A percentile compares a stretch with the other conserved stretches of the same genome.
These are phyloP conservation scores for Mycoemilia scoparia DNA, from an alignment of 192 early-diverging fungal species.

Conservation along the genomic window DNA sequence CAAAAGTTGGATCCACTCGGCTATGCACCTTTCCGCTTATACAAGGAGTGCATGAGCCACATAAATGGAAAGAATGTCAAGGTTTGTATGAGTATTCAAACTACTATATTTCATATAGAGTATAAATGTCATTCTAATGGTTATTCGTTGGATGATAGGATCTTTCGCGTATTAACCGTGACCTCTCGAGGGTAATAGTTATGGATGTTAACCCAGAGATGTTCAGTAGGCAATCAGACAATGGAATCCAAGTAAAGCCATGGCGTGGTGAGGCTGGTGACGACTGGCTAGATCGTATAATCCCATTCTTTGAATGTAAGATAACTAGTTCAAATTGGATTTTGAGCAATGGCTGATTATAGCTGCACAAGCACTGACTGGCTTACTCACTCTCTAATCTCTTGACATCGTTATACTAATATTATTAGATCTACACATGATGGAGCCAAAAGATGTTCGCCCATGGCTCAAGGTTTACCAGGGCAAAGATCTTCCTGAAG, in stretches of 20 bases:
- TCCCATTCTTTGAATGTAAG: slow-evolving; percentile 81
- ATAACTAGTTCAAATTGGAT: not conserved
- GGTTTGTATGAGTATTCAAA: too few relatives aligned
- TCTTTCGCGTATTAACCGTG: slow-evolving; percentile 80
- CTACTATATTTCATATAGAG: too few relatives aligned
- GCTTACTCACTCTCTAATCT: not conserved
- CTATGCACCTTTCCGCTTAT: slow-evolving; percentile 71
- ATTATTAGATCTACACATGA: slow-evolving; percentile 50
- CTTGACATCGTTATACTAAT: too few relatives aligned
- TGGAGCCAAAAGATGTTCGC: slow-evolving; percentile 56
- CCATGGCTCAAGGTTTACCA: slow-evolving; percentile 47
- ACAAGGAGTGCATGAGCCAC: slow-evolving; percentile 78
- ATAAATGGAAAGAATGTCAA: slow-evolving; percentile 69
- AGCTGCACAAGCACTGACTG: not conserved
- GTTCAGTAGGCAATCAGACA: slow-evolving; percentile 83
- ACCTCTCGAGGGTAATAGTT: slow-evolving; percentile 79
- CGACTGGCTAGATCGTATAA: slow-evolving; percentile 58
- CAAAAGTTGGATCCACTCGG: slow-evolving; percentile 81
- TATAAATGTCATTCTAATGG: too few relatives aligned
- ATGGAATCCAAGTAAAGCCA: slow-evolving; percentile 62
- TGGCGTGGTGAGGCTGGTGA: slow-evolving; percentile 76
- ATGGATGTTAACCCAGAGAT: slow-evolving; percentile 77
- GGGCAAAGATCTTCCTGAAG: slow-evolving; percentile 44
- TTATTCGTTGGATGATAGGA: too few relatives aligned
- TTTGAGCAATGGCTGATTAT: not conserved